These are phyloP conservation scores for Nemania bipapillata DNA, from an alignment of 2,329 filamentous ascomycete genomes.

Conservation along the genomic window DNA sequence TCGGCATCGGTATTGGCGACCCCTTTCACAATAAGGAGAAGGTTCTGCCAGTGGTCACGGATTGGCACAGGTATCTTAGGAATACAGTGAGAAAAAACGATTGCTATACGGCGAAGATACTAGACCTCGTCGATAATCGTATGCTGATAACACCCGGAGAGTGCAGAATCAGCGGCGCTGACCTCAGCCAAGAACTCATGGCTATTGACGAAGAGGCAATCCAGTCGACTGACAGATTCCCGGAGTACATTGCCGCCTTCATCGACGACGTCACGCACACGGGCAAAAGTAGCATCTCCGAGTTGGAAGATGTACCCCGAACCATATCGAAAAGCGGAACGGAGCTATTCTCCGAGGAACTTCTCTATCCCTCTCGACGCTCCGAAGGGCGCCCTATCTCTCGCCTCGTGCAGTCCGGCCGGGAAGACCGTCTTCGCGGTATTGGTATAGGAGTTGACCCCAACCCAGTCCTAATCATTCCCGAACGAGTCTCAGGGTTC, in stretches of 20 bases:
- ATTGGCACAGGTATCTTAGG: slow-evolving; percentile 45
- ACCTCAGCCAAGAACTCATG: slow-evolving; percentile 13
- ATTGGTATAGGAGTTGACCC: slow-evolving; percentile 16
- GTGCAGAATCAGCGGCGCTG: slow-evolving; percentile 7
- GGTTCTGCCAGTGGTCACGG: slow-evolving; percentile 39
- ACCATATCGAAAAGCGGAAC: slow-evolving; percentile 25
- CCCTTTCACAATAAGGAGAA: slow-evolving; percentile 44
- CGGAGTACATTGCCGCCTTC: slow-evolving; percentile 22
- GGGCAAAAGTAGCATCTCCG: slow-evolving; percentile 2
- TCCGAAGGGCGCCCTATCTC: slow-evolving; percentile 28
- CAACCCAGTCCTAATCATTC: background rate
- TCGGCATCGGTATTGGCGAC: slow-evolving; percentile 27
- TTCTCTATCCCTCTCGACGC: slow-evolving; percentile 29
- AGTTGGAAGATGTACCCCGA: slow-evolving; percentile 24
- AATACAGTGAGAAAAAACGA: slow-evolving; percentile 38
- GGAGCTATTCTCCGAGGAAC: slow-evolving; percentile 23
- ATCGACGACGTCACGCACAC: slow-evolving; percentile 16
- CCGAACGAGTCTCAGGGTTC: slow-evolving; percentile 21
- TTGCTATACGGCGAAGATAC: slow-evolving; percentile 36
- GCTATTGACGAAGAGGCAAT: slow-evolving; percentile 8
- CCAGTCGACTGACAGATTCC: background rate
- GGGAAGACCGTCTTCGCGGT: slow-evolving; percentile 20
- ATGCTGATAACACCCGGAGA: slow-evolving; percentile 41
- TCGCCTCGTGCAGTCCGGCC: background rate
- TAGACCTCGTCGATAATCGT: slow-evolving; percentile 45